These are phyloP conservation scores for Rhizoclosmatium globosum DNA, from an alignment of 192 early-diverging fungal species.

Conservation along the genomic window DNA sequence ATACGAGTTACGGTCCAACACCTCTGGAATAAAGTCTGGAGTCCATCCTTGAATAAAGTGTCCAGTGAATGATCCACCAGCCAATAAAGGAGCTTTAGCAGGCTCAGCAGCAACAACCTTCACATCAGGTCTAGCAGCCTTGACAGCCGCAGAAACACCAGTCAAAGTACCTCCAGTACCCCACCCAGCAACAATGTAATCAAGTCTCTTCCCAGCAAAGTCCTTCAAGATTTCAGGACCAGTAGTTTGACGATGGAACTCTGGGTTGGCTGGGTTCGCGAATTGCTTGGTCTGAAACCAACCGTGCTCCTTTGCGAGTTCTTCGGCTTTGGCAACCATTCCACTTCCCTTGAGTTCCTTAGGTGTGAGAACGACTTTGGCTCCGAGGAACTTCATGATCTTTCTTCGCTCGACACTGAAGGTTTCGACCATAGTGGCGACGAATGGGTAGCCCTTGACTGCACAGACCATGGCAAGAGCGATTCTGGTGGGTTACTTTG, in stretches of 20 bases:
- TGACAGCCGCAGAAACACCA: constrained; percentile 38
- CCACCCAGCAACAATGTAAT: constrained; percentile 54
- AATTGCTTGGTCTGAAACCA: constrained; percentile 54
- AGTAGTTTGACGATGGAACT: constrained; percentile 52
- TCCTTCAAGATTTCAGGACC: constrained; percentile 50
- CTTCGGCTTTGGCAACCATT: constrained; percentile 51
- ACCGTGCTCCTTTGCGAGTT: constrained; percentile 47
- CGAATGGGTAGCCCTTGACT: constrained; percentile 54
- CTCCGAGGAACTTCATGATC: constrained; percentile 56
- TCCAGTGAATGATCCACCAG: constrained; percentile 27
- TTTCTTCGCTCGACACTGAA: constrained; percentile 54
- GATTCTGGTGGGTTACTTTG: constrained; percentile 27
- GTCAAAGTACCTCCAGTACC: constrained; percentile 50
- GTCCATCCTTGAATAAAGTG: constrained; percentile 51
- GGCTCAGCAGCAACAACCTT: constrained; percentile 48
- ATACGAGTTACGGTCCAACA: constrained; percentile 30
- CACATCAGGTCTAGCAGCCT: constrained; percentile 39
- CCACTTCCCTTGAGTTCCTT: constrained; percentile 52
- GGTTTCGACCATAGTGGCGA: constrained; percentile 52
- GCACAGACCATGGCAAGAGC: constrained; percentile 54
- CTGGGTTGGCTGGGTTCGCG: constrained; percentile 54
- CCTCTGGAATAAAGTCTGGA: constrained; percentile 46
- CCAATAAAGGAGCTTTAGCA: constrained; percentile 35
- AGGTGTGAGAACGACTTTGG: constrained; percentile 53
- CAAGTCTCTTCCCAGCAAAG: constrained; percentile 44